These are phyloP conservation scores for Fusarium miscanthi DNA, from an alignment of 2,329 filamentous ascomycete species.

Conservation along the genomic window DNA sequence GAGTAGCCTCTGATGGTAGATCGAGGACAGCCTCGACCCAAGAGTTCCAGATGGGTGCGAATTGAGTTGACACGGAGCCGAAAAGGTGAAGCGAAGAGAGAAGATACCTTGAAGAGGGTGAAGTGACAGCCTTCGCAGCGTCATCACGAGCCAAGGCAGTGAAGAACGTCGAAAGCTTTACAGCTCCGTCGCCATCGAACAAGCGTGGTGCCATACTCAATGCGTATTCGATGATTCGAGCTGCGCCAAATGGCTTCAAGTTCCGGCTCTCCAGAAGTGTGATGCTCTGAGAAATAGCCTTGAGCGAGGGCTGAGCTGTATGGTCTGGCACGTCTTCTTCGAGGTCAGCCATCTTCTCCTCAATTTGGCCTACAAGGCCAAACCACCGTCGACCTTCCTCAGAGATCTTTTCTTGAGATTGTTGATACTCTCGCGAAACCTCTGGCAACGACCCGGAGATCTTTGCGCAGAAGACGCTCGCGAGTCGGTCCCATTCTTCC, in stretches of 20 bases:
- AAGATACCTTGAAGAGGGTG: slow-evolving; percentile 75
- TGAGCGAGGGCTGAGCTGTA: slow-evolving; percentile 45
- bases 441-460: slow-evolving; percentile 83
- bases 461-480: slow-evolving; percentile 69
- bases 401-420: slow-evolving; percentile 76
- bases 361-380: slow-evolving; percentile 62
- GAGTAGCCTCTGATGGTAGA: slow-evolving; percentile 37
- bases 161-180: slow-evolving; percentile 57
- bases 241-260: slow-evolving; percentile 68
- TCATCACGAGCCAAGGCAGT: slow-evolving; percentile 64
- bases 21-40: slow-evolving; percentile 58
- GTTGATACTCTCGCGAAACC: slow-evolving; percentile 79
- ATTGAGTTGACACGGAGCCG: slow-evolving; percentile 55
- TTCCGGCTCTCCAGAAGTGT: slow-evolving; percentile 61
- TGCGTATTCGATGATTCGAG: slow-evolving; percentile 57
- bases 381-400: slow-evolving; percentile 77
- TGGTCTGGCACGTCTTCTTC: slow-evolving; percentile 44
- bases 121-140: slow-evolving; percentile 69
- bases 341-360: slow-evolving; percentile 46
- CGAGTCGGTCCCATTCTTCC: slow-evolving; percentile 72
- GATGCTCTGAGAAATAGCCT: slow-evolving; percentile 51
- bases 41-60: slow-evolving; percentile 57
- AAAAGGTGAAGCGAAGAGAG: slow-evolving; percentile 72
- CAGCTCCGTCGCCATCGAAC: slow-evolving; percentile 49
- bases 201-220: slow-evolving; percentile 55